These are phyloP conservation scores for Myochromella boudieri DNA, from an alignment of 768 basidiomycete genomes.

Conservation along the genomic window DNA sequence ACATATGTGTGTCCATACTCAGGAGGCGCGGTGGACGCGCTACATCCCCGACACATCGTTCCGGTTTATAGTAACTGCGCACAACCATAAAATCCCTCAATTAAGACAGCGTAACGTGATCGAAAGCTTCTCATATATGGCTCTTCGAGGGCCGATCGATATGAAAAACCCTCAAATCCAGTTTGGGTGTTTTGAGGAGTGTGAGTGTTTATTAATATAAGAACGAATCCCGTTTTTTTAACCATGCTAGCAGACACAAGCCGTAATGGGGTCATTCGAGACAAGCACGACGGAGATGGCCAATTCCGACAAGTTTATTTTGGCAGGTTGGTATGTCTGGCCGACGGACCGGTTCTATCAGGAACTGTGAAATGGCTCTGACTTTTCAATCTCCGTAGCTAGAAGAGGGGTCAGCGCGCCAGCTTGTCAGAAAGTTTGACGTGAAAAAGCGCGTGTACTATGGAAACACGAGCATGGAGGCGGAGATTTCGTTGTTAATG, in stretches of 20 bases:
- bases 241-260: constrained; percentile 41
- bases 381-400: constrained; percentile 20
- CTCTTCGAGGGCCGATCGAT: constrained; percentile 75
- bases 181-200: constrained; percentile 84
- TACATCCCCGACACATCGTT: constrained; percentile 72
- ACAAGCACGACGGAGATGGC: constrained; percentile 61
- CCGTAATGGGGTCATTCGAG: constrained; percentile 43
- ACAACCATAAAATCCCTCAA: constrained; percentile 74
- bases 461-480: constrained; percentile 98
- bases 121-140: constrained; percentile 85
- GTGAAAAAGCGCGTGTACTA: constrained; percentile 90
- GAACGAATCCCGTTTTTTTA: not conserved
- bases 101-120: constrained; percentile 64
- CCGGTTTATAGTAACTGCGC: constrained; percentile 74
- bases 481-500: constrained; percentile 94
- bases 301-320: constrained; percentile 73
- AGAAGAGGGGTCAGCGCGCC: constrained; percentile 70
- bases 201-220: constrained; percentile 41
- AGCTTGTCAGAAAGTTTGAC: constrained; percentile 68
- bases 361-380: too few species aligned
- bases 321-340: constrained; percentile 76
- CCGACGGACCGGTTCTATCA: not conserved
- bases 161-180: constrained; percentile 77
- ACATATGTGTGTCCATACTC: constrained; percentile 52
- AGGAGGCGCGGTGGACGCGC: constrained; percentile 50